phyloP scores from a whole-genome alignment of 371 early-diverging fungal species.

The Mucor piriformis region DNA sequence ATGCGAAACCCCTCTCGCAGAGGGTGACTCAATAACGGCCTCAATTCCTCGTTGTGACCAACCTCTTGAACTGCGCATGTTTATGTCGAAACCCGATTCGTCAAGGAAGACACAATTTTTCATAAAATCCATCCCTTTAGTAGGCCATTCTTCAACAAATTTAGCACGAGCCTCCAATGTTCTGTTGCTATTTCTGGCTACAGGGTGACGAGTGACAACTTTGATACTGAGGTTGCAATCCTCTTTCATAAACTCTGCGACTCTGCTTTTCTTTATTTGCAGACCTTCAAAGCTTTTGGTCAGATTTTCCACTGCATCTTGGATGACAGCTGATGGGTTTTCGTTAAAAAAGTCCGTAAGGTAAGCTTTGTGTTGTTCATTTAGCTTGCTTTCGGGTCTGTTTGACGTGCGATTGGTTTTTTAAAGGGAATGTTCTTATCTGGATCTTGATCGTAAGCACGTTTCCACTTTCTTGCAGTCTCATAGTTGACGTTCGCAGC shows the following conservation, averaged over 20 bases:
- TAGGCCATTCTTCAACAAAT: not conserved
- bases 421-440: conserved; percentile 4
- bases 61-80: not conserved
- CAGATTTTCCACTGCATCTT: no score
- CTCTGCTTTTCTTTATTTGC: no score
- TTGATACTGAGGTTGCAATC: conserved; percentile 11
- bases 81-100: no score
- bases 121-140: conserved; percentile 1
- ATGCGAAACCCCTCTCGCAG: not conserved
- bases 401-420: conserved; percentile 8
- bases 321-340: conserved; percentile 5
- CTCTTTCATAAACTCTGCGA: conserved; percentile 7
- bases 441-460: conserved; percentile 6
- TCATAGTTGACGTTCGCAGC: conserved; percentile 5
- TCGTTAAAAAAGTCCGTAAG: conserved; percentile 7
- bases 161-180: conserved; percentile 10
- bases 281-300: no score
- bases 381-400: not conserved
- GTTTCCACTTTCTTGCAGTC: conserved; percentile 6
- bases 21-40: not conserved
- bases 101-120: not conserved
- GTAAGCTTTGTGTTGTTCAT: conserved; percentile 7
- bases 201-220: conserved; percentile 8
- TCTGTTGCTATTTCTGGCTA: not conserved
- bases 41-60: not conserved